These are phyloP conservation scores for Ustilago hordei DNA, from an alignment of 1,284 basidiomycete genomes.

Conservation along the genomic window DNA sequence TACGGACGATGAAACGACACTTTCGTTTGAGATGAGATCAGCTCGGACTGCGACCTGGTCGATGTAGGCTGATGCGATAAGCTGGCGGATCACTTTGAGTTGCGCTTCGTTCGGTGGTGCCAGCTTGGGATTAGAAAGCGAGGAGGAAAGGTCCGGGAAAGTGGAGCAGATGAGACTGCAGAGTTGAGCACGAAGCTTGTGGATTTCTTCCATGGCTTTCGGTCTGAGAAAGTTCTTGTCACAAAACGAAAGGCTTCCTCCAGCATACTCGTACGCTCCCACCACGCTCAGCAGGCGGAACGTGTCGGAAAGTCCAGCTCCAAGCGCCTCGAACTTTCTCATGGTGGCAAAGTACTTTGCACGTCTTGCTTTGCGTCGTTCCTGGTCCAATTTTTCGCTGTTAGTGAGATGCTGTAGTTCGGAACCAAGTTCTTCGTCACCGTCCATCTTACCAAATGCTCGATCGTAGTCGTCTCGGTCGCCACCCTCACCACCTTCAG, in stretches of 20 bases:
- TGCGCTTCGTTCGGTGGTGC: conserved; percentile 70
- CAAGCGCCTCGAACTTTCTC: conserved; percentile 83
- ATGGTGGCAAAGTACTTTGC: conserved; percentile 70
- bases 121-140: conserved; percentile 51
- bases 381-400: conserved; percentile 75
- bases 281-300: conserved; percentile 90
- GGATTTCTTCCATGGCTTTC: conserved; percentile 99
- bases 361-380: conserved; percentile 78
- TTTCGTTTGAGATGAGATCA: conserved; percentile 75
- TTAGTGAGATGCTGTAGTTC: conserved; percentile 70
- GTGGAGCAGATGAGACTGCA: conserved; percentile 54
- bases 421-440: conserved; percentile 73
- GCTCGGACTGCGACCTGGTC: conserved; percentile 95
- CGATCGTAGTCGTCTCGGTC: conserved; percentile 72
- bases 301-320: conserved; percentile 86
- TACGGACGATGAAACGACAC: conserved; percentile 27
- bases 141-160: conserved; percentile 21
- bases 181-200: conserved; percentile 90
- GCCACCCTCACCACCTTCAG: conserved; percentile 71
- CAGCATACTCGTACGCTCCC: conserved; percentile 93
- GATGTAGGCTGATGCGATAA: conserved; percentile 89
- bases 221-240: conserved; percentile 87
- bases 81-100: conserved; percentile 90
- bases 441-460: conserved; percentile 71
- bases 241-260: conserved; percentile 83